phyloP scores from a whole-genome alignment of 495 filamentous ascomycete species.

The Corynascus novoguineensis region DNA sequence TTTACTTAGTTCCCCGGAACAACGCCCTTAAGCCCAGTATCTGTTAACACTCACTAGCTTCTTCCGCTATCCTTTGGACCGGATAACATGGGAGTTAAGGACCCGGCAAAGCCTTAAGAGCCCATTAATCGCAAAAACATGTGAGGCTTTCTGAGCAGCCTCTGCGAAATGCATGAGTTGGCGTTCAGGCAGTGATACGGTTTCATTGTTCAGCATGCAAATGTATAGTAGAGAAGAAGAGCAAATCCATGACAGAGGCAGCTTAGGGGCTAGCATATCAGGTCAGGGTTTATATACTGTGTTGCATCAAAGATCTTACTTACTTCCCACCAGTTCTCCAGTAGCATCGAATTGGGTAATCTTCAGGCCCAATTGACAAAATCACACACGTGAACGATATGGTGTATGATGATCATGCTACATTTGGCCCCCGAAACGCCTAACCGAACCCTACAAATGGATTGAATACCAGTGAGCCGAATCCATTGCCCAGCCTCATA shows the following conservation, averaged over 20 bases:
- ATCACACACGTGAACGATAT: conserved; percentile 3
- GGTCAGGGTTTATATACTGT: background rate
- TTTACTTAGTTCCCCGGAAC: too few species aligned
- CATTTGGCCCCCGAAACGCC: background rate
- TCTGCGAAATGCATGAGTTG: too few species aligned
- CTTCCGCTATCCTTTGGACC: conserved; percentile 72
- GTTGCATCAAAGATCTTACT: too few species aligned
- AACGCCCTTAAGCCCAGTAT: background rate
- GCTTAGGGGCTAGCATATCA: background rate
- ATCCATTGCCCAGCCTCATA: too few species aligned
- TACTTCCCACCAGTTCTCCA: too few species aligned
- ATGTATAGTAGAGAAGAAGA: background rate
- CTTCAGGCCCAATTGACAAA: too few species aligned
- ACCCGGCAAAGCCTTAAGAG: conserved; percentile 8
- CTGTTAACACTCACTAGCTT: conserved; percentile 39
- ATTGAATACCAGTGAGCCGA: too few species aligned
- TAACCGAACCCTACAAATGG: background rate
- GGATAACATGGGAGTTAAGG: conserved; percentile 38
- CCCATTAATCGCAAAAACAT: background rate
- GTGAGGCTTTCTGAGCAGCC: background rate
- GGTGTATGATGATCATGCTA: conserved; percentile 10
- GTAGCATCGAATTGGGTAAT: too few species aligned
- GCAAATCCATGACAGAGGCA: background rate
- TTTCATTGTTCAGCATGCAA: background rate
- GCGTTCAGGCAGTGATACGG: background rate